Evolutionary conservation across 2,329 filamentous ascomycete species (phyloP).

Genomic region (Hypoxylon sp.): DNA sequence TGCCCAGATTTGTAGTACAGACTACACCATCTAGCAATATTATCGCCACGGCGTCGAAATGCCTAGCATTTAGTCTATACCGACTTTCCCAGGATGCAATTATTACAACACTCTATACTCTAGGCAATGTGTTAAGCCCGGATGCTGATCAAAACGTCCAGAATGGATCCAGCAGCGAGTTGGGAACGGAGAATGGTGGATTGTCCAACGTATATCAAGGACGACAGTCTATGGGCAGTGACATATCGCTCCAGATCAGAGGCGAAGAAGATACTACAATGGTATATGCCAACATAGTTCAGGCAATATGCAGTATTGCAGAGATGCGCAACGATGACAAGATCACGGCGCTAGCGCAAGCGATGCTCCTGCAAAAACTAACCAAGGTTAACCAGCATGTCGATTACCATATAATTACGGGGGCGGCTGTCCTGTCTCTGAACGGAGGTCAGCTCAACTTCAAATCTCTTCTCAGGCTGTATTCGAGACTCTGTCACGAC

Average conservation of each 20-base stretch:
- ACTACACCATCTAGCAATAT: conserved; percentile 76
- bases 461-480: conserved; percentile 85
- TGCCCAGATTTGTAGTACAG: conserved; percentile 91
- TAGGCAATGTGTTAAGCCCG: conserved; percentile 94
- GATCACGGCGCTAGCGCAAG: conserved; percentile 91
- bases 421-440: conserved; percentile 81
- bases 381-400: conserved; percentile 83
- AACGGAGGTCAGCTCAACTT: conserved; percentile 85
- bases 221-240: conserved; percentile 75
- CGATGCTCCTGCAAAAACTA: conserved; percentile 96
- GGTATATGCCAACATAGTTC: conserved; percentile 89
- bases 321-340: conserved; percentile 85
- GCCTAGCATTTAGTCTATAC: conserved; percentile 83
- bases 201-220: conserved; percentile 62
- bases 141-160: conserved; percentile 66
- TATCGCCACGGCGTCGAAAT: conserved; percentile 83
- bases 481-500: conserved; percentile 78
- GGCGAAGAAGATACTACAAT: conserved; percentile 82
- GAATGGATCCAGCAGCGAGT: conserved; percentile 63
- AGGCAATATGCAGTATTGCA: conserved; percentile 92
- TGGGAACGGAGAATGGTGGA: conserved; percentile 54
- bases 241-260: conserved; percentile 80
- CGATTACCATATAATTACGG: conserved; percentile 86
- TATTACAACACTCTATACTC: conserved; percentile 93
- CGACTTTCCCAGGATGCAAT: conserved; percentile 90